phyloP scores from a whole-genome alignment of 805 yeast species.

The Spencermartinsiella europaea region DNA sequence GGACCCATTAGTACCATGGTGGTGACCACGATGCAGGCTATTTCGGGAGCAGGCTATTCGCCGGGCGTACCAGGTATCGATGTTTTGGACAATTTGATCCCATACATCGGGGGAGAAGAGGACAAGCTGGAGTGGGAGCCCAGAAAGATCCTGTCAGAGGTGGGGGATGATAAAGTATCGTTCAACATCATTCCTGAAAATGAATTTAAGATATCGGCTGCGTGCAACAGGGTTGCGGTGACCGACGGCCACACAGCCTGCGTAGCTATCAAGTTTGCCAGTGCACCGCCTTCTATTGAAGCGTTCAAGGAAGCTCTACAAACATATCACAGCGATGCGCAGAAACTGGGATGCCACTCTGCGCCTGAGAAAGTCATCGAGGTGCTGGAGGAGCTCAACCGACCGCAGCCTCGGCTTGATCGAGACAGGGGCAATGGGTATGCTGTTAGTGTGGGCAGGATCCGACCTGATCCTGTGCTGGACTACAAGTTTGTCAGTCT shows the following conservation, averaged over 20 bases:
- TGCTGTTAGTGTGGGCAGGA: slow-evolving; percentile 91
- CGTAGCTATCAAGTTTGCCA: slow-evolving; percentile 76
- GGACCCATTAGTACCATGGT: slow-evolving; percentile 88
- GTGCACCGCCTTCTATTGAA: slow-evolving; percentile 78
- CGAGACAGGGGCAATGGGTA: slow-evolving; percentile 91
- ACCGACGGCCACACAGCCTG: slow-evolving; percentile 98
- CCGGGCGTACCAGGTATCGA: slow-evolving; percentile 98
- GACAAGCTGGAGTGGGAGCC: slow-evolving; percentile 99
- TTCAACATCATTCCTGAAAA: slow-evolving; percentile 57
- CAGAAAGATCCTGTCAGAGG: slow-evolving; percentile 73
- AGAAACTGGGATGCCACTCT: slow-evolving; percentile 72
- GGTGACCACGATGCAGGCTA: slow-evolving; percentile 92
- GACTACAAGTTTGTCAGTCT: slow-evolving; percentile 96
- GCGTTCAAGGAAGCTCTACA: slow-evolving; percentile 65
- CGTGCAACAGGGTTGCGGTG: slow-evolving; percentile 95
- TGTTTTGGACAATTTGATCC: slow-evolving; percentile 88
- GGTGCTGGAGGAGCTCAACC: slow-evolving; percentile 81
- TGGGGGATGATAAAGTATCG: slow-evolving; percentile 45
- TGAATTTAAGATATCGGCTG: slow-evolving; percentile 85
- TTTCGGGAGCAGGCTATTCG: slow-evolving; percentile 96
- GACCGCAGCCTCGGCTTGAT: slow-evolving; percentile 98
- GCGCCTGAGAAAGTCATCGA: slow-evolving; percentile 93
- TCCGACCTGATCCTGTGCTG: slow-evolving; percentile 87
- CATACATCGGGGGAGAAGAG: slow-evolving; percentile 94
- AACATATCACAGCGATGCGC: slow-evolving; percentile 80